These are phyloP conservation scores for Begonia fuchsioides DNA, from an alignment of 306 rosid species.

Conservation along the genomic window DNA sequence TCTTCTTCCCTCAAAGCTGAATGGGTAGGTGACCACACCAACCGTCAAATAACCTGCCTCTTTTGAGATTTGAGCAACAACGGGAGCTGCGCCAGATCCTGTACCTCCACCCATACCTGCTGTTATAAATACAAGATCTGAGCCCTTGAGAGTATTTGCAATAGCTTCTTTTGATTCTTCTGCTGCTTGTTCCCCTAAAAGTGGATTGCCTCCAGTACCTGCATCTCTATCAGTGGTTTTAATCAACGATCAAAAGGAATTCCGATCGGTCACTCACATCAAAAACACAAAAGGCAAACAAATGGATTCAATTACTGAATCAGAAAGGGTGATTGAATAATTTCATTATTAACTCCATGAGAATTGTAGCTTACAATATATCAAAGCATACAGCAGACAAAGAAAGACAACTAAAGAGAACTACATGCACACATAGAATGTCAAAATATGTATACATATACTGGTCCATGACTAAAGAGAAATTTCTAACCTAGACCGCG, in stretches of 20 bases:
- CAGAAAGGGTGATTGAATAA: too few species aligned
- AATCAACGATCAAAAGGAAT: constrained; percentile 4
- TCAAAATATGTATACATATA: too few species aligned
- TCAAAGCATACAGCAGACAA: too few species aligned
- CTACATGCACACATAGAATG: too few species aligned
- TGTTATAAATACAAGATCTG: constrained; percentile 92
- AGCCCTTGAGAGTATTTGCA: constrained; percentile 73
- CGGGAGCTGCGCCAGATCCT: constrained; percentile 98
- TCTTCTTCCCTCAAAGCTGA: constrained; percentile 94
- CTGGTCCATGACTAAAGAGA: not conserved
- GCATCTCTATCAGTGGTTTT: constrained; percentile 29
- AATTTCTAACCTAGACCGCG: constrained; percentile 88
- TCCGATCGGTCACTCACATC: too few species aligned
- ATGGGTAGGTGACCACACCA: constrained; percentile 92
- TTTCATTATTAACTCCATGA: too few species aligned
- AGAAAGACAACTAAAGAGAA: too few species aligned
- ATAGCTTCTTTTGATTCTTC: constrained; percentile 93
- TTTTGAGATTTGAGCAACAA: constrained; percentile 86
- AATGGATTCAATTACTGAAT: too few species aligned
- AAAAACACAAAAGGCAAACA: too few species aligned
- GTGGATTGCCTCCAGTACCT: constrained; percentile 99
- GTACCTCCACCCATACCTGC: constrained; percentile 99
- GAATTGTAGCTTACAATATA: too few species aligned
- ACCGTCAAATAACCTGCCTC: constrained; percentile 97
- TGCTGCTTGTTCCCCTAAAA: constrained; percentile 95